Base-by-base conservation (phyloP, 1,284 basidiomycete species). In the Peniophora sp. region DNA sequence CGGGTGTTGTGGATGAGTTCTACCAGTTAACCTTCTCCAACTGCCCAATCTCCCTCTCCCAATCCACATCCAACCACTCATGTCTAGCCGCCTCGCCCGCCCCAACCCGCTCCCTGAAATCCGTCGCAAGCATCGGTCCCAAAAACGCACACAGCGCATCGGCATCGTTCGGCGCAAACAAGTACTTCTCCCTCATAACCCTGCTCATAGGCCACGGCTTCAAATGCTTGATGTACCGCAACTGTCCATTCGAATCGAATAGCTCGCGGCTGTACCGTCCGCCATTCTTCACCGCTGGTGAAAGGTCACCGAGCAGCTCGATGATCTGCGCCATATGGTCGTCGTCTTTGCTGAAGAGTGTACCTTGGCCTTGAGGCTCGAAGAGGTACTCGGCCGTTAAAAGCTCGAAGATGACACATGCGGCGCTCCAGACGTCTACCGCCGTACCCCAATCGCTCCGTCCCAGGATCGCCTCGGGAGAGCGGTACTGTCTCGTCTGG, bases 321-420 rank as follows among this genome's bases (percentile, higher is more conserved):
- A 94, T 89, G 58, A 95, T 86, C 68, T 94, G 92, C 6, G 93
- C 92, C 75, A 96, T 89, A 63, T 95, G 92, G 65, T 96, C 92
- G 64, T 95, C 92, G 66, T 96, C 92, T 69, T 95, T 95, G 59
- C 83, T 87, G 66, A 93, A 95, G 54, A 85, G 62, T 54, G 89
- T 85, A 12, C 86, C 85, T 64, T 88, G 85, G 24, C 81, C 79
- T 56, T 92, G 91, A 24, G 92, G 92, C 62, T 93, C 91, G 63
- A 93, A 94, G 32, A 93, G 78, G 62, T 88, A 92, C 65, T 93
- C 90, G 27, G 89, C 88, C 5, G 90, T 92, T 52, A 93, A 70
- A 50, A 93, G 74, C 67, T 94, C 92, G 60, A 94, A 93, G 43
- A 85, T 76, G 66, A 96, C 83, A 65, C 90, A 92, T 41, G 89